Evolutionary conservation across 2,329 filamentous ascomycete genomes (phyloP), one percentile per base, ranked within the genome.

Genomic region (Knufia petricola): DNA sequence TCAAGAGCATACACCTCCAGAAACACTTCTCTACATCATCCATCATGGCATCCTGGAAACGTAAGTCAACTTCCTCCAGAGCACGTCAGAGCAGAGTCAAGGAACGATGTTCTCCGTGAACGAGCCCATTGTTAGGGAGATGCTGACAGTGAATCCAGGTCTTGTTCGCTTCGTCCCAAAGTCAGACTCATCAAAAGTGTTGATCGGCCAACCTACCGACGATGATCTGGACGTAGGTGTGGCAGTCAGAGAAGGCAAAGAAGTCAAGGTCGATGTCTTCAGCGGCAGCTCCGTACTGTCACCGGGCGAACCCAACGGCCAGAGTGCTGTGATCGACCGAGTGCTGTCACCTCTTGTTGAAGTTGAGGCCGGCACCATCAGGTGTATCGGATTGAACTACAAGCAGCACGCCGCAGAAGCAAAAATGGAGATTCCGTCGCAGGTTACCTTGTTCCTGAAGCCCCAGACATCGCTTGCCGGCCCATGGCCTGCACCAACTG

Each of bases 121-220:
- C 6, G 6, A 37, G 34, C 23, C 28, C 13, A 19, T 3, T 8
- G 3, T 8, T 6, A 46, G 12, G 17, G 9, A 38, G 19, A 13
- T 46, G 9, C 30, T 46, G 37, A 37, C 28, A 26, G 13, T 2
- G 3, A 4, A 32, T 41, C 10, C 46, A 79, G 77, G 77, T 61
- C 71, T 81, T 50, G 75, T 80, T 55, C 76, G 78, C 46, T 81
- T 81, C 57, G 61, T 74, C 15, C 74, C 78, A 46, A 74, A 72
- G 58, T 72, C 69, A 3, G 70, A 74, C 41, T 61, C 67, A 31
- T 63, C 65, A 50, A 71, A 70, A 52, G 60, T 77, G 46, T 64
- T 78, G 41, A 74, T 81, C 56, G 78, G 77, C 28, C 71, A 81
- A 57, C 78, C 78, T 1, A 63, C 70, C 28, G 71, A 77, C 51